These are phyloP conservation scores for Penicillium daleae DNA, from an alignment of 495 filamentous ascomycete species.

Conservation along the genomic window DNA sequence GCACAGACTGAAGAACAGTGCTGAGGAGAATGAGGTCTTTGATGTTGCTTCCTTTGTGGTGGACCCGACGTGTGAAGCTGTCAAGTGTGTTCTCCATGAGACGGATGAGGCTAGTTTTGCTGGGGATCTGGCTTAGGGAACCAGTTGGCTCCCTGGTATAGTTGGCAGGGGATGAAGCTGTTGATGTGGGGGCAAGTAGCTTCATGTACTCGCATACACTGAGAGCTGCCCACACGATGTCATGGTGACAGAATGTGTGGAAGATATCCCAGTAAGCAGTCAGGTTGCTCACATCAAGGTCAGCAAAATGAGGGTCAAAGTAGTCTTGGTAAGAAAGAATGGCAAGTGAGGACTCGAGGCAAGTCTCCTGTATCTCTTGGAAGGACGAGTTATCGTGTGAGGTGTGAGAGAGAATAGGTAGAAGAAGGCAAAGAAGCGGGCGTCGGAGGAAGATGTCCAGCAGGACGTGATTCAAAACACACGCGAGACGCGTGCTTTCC, in stretches of 20 bases:
- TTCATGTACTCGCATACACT: slow-evolving; percentile 32
- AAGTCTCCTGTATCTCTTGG: slow-evolving; percentile 19
- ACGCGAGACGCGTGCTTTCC: background rate
- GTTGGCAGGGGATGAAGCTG: background rate
- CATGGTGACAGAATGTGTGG: slow-evolving; percentile 29
- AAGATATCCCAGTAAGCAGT: slow-evolving; percentile 31
- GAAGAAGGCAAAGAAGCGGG: slow-evolving; percentile 32
- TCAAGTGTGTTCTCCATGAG: slow-evolving; percentile 31
- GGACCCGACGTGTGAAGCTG: slow-evolving; percentile 25
- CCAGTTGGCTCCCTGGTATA: background rate
- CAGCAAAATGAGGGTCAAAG: slow-evolving; percentile 30
- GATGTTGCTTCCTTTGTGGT: slow-evolving; percentile 27
- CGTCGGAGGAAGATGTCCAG: slow-evolving; percentile 29
- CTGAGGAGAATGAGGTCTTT: slow-evolving; percentile 35
- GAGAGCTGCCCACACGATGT: slow-evolving; percentile 30
- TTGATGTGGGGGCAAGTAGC: background rate
- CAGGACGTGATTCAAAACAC: slow-evolving; percentile 22
- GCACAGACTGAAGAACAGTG: slow-evolving; percentile 29
- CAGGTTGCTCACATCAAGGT: slow-evolving; percentile 20
- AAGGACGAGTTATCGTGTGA: slow-evolving; percentile 9
- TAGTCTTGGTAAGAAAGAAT: slow-evolving; percentile 34
- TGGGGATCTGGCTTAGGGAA: background rate
- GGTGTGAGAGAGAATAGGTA: slow-evolving; percentile 14
- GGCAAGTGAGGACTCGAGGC: slow-evolving; percentile 26
- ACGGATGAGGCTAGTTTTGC: slow-evolving; percentile 26